phyloP scores from a whole-genome alignment of 169 alveolate genomes.

The Babesia ovata region DNA sequence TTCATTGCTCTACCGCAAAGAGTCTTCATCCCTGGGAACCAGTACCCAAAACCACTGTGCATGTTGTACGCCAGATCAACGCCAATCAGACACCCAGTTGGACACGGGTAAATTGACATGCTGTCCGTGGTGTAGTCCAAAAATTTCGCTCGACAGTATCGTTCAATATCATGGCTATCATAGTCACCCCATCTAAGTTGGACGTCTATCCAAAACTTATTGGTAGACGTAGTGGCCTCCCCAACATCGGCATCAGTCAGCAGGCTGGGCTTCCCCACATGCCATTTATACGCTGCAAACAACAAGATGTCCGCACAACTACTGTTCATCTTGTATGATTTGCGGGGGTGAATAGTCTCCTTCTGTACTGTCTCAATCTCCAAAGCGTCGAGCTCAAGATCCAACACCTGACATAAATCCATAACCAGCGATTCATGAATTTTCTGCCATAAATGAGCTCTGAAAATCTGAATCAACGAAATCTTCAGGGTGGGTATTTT shows the following conservation, averaged over 20 bases:
- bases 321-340: constrained; percentile 99
- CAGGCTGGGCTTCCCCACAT: constrained; percentile 94
- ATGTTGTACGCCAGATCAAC: constrained; percentile 98
- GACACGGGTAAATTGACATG: constrained; percentile 98
- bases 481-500: constrained; percentile 99
- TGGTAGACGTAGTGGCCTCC: constrained; percentile 87
- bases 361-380: constrained; percentile 99
- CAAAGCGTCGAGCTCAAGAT: constrained; percentile 95
- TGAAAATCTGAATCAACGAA: constrained; percentile 97
- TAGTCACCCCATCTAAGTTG: constrained; percentile 99
- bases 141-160: constrained; percentile 99
- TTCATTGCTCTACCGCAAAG: constrained; percentile 96
- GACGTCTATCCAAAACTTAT: constrained; percentile 97
- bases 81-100: constrained; percentile 98
- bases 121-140: constrained; percentile 99
- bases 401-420: constrained; percentile 99
- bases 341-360: constrained; percentile 99
- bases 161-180: constrained; percentile 99
- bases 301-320: constrained; percentile 99
- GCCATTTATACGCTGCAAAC: constrained; percentile 98
- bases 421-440: constrained; percentile 99
- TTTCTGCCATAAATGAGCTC: constrained; percentile 99
- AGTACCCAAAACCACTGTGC: constrained; percentile 99
- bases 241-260: constrained; percentile 90
- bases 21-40: constrained; percentile 97